Percentiles rank a stretch among this genome's conserved stretches.
Evolutionary conservation across 2,329 filamentous ascomycete species (phyloP).

Genomic region (Exophiala sp.): DNA sequence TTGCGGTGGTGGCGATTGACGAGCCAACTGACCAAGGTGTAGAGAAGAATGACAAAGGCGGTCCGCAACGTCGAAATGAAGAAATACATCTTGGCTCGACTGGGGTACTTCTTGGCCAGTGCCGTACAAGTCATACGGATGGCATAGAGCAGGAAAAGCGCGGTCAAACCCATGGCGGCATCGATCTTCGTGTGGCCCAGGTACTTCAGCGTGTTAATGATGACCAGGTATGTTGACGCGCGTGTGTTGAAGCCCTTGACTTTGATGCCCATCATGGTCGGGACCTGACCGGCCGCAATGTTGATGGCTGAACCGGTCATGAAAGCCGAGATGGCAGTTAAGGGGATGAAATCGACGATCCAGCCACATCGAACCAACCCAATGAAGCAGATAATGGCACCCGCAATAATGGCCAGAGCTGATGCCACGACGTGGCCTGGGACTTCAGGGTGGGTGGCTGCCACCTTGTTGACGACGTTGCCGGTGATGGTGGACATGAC

Average conservation of each 20-base stretch:
- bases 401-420: slow-evolving; percentile 69
- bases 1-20: slow-evolving; percentile 64
- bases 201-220: slow-evolving; percentile 74
- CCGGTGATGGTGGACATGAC: slow-evolving; percentile 91
- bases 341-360: slow-evolving; percentile 87
- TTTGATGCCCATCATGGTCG: slow-evolving; percentile 71
- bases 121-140: slow-evolving; percentile 62
- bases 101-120: slow-evolving; percentile 63
- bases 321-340: slow-evolving; percentile 85
- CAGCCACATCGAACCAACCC: slow-evolving; percentile 77
- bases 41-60: slow-evolving; percentile 83
- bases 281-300: slow-evolving; percentile 78
- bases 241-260: slow-evolving; percentile 64
- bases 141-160: slow-evolving; percentile 68
- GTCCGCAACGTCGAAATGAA: slow-evolving; percentile 88
- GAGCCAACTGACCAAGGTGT: slow-evolving; percentile 83
- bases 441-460: slow-evolving; percentile 50
- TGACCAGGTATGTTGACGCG: slow-evolving; percentile 70
- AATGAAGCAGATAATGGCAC: slow-evolving; percentile 69
- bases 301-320: slow-evolving; percentile 94
- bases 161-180: slow-evolving; percentile 81
- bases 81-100: slow-evolving; percentile 69
- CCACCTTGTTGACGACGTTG: slow-evolving; percentile 65
- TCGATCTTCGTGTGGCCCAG: slow-evolving; percentile 65
- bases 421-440: slow-evolving; percentile 65